These are phyloP conservation scores for Sporothrix pseudoabietina DNA, from an alignment of 2,329 filamentous ascomycete genomes.

Conservation along the genomic window DNA sequence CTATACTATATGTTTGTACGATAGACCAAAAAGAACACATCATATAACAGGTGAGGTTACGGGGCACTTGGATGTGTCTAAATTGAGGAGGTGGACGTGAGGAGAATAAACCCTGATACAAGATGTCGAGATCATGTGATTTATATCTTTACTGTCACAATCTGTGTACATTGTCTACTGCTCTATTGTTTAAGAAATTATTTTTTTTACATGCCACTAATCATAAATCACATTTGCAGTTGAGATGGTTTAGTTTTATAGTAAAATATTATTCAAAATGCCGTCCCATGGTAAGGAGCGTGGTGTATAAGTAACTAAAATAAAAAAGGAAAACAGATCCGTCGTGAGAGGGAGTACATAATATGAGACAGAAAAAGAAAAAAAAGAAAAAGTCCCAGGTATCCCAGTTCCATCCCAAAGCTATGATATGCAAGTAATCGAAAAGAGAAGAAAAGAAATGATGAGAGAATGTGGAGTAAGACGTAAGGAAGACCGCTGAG, in stretches of 20 bases:
- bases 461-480: slow-evolving; percentile 4
- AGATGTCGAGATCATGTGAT: not conserved
- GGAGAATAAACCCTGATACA: not conserved
- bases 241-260: not conserved
- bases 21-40: slow-evolving; percentile 27
- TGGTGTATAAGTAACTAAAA: slow-evolving; percentile 30
- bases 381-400: slow-evolving; percentile 20
- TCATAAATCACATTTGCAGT: not conserved
- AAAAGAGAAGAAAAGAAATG: slow-evolving; percentile 30
- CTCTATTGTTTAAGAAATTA: not conserved
- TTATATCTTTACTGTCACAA: not conserved
- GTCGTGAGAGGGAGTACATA: slow-evolving; percentile 22
- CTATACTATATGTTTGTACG: slow-evolving; percentile 24
- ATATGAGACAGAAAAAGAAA: not conserved
- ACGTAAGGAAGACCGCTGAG: slow-evolving; percentile 11
- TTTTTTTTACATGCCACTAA: not conserved
- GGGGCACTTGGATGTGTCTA: not conserved
- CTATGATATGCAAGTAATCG: slow-evolving; percentile 22
- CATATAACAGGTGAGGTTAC: not conserved
- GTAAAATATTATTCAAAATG: slow-evolving; percentile 29
- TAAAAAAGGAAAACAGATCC: slow-evolving; percentile 27
- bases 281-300: slow-evolving; percentile 34
- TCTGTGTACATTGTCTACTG: not conserved
- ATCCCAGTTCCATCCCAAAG: slow-evolving; percentile 20
- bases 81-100: too few species aligned